Evolutionary conservation across 495 filamentous ascomycete genomes (phyloP).

Genomic region (Trichoderma orchidacearum): DNA sequence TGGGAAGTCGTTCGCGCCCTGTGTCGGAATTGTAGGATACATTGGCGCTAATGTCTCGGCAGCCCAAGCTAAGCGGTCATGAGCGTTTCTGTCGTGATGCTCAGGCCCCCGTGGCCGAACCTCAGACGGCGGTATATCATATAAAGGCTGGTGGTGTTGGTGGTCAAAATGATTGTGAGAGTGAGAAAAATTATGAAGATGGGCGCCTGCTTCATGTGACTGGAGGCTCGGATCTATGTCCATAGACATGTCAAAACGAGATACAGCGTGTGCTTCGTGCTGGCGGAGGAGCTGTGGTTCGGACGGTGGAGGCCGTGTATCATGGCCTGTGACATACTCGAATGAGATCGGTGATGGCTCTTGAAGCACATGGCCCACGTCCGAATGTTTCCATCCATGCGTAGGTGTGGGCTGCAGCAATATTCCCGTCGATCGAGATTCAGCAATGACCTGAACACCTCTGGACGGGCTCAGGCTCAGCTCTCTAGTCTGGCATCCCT

Average conservation of each 20-base stretch:
- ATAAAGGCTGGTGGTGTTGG: not conserved
- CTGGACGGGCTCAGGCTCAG: not conserved
- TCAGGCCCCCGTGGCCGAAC: not conserved
- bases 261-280: not conserved
- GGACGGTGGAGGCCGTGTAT: not conserved
- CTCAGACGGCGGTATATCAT: not conserved
- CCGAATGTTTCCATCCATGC: not conserved
- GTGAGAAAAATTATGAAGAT: too few species aligned
- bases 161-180: too few species aligned
- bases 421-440: not conserved
- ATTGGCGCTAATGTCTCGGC: not conserved
- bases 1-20: not conserved
- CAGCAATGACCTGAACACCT: not conserved
- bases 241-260: not conserved
- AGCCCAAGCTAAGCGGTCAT: not conserved
- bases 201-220: not conserved
- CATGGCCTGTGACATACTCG: not conserved
- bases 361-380: not conserved
- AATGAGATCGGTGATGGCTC: not conserved
- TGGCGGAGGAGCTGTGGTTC: not conserved
- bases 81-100: not conserved
- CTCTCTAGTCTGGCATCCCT: slow-evolving; percentile 28
- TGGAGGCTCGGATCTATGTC: not conserved
- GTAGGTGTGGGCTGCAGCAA: not conserved
- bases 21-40: not conserved